phyloP scores from a whole-genome alignment of 768 basidiomycete species.

The Lentinula lateritia region DNA sequence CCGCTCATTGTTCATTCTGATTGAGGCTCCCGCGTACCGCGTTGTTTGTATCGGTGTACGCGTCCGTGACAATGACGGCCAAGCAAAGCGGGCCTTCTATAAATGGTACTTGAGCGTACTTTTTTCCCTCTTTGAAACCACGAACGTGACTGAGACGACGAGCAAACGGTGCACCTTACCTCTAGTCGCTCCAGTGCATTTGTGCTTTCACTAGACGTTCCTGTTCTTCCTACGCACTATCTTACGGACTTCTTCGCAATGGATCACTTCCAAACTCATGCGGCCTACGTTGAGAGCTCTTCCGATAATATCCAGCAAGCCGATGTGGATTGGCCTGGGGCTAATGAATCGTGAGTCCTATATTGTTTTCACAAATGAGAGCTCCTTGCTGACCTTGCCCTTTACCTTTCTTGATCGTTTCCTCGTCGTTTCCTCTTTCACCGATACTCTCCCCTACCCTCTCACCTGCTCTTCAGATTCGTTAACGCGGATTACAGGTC shows the following conservation, averaged over 20 bases:
- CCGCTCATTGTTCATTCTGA: too few relatives aligned
- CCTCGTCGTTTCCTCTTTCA: too few relatives aligned
- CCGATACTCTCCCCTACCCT: too few relatives aligned
- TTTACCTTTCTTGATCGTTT: too few relatives aligned
- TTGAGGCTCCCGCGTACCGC: too few relatives aligned
- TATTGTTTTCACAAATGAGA: background rate
- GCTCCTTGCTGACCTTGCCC: too few relatives aligned
- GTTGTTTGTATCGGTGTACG: background rate
- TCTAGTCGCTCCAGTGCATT: too few relatives aligned
- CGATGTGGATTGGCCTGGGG: background rate
- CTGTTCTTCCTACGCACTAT: background rate
- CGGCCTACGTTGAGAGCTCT: background rate
- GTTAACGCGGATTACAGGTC: too few relatives aligned
- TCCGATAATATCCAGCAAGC: too few relatives aligned
- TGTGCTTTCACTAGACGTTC: too few relatives aligned
- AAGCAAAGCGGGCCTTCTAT: background rate
- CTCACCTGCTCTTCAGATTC: too few relatives aligned
- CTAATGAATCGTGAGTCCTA: background rate
- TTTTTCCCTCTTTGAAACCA: background rate
- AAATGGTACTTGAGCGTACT: background rate
- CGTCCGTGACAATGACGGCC: background rate
- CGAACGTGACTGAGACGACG: background rate
- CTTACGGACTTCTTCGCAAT: background rate
- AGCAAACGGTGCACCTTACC: too few relatives aligned
- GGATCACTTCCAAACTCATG: background rate